Evolutionary conservation across 192 early-diverging fungal species (phyloP).

Genomic region (Oehlia diaphana): DNA sequence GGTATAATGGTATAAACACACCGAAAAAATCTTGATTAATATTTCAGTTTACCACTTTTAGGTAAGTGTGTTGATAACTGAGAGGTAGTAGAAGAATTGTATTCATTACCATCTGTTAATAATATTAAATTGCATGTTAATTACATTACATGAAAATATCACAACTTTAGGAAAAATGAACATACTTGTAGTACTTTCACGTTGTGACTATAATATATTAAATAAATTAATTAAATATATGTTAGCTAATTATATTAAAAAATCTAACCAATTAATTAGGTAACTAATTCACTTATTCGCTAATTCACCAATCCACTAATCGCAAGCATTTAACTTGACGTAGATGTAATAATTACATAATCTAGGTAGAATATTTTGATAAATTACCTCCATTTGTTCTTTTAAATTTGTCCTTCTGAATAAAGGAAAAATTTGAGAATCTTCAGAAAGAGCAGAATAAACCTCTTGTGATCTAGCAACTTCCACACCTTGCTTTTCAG

Average conservation of each 20-base stretch:
- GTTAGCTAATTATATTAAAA: too few relatives aligned
- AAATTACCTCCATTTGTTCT: conserved; percentile 46
- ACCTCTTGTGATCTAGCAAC: conserved; percentile 57
- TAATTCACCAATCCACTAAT: too few relatives aligned
- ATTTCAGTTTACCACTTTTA: background rate
- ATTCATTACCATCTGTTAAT: background rate
- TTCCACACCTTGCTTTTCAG: conserved; percentile 49
- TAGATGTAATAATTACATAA: too few relatives aligned
- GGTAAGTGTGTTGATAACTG: background rate
- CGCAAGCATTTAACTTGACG: too few relatives aligned
- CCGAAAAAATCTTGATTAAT: background rate
- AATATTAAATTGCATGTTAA: background rate
- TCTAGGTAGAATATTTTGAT: background rate
- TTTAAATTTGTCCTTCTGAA: conserved; percentile 55
- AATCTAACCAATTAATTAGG: too few relatives aligned
- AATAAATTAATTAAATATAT: too few relatives aligned
- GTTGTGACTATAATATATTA: background rate
- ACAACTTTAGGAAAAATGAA: background rate
- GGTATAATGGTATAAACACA: too few relatives aligned
- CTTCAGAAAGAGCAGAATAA: conserved; percentile 50
- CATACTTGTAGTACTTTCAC: background rate
- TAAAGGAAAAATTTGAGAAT: conserved; percentile 48
- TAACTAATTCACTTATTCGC: too few relatives aligned
- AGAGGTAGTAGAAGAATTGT: background rate
- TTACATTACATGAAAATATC: background rate